Evolutionary conservation across 805 yeast species (phyloP), one percentile per base, ranked within the genome.

Genomic region (Candida parachauliodes): DNA sequence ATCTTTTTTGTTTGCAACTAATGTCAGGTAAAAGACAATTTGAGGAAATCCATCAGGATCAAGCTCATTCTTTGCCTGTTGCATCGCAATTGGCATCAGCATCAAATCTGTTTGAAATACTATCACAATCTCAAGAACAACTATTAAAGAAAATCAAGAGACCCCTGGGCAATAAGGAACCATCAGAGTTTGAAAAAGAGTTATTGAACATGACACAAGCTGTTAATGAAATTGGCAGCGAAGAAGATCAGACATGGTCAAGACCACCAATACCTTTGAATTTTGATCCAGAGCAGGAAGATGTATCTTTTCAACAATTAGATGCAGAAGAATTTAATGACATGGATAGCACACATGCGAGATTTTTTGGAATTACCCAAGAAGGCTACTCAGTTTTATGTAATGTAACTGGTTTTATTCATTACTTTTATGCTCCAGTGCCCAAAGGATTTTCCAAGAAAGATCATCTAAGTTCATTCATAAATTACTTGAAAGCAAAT

Each of bases 281-380:
- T 28, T 78, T 81, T 45, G 65, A 73, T 37, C 72, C 82, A 2
- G 49, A 51, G 1, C 55, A 57, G 1, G 54, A 57, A 27, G 88
- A 83, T 50, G 70, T 84, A 19, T 70, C 74, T 1, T 89, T 89
- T 57, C 98, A 93, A 59, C 98, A 93, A 53, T 68, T 93, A 50
- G 98, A 93, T 58, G 96, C 95, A 1, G 98, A 93, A 52, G 98
- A 93, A 51, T 75, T 85, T 2, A 55, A 62, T 20, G 55, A 75
- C 7, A 75, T 76, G 25, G 80, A 77, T 11, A 68, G 74, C 18
- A 75, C 83, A 0, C 72, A 77, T 1, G 85, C 89, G 0, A 74
- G 96, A 39, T 83, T 94, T 53, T 93, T 89, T 59, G 99, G 99
- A 40, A 88, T 94, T 27, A 88, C 98, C 1, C 76, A 71, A 41